Base-by-base conservation (phyloP, 805 yeast species). In the Yarrowia sp. region DNA sequence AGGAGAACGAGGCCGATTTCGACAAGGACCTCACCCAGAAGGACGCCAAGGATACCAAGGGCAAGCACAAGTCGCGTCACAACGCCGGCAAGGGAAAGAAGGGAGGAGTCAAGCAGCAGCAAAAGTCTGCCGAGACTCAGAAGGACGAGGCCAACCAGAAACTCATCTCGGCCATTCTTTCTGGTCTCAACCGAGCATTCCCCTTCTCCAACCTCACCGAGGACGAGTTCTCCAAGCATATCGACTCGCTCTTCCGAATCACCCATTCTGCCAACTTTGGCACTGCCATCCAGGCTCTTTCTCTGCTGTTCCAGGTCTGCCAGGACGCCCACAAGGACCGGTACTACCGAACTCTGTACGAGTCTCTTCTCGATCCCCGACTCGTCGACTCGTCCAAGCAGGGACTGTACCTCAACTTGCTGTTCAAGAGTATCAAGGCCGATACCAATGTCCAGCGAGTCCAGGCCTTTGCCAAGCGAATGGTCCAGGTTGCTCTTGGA, bases 181-280 rank as follows among this genome's bases (percentile, higher is more conserved):
- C 99, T 0, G 99, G 99, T 73, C 85, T 95, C 70, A 95, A 95
- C 77, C 90, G 99, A 80, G 93, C 98, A 0, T 94, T 91, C 83
- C 98, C 98, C 68, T 95, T 91, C 77, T 87, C 97, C 1, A 84
- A 87, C 71, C 81, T 95, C 68, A 84, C 87, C 46, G 87, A 89
- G 38, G 85, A 86, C 8, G 91, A 89, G 75, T 79, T 81, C 67
- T 86, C 87, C 72, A 82, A 85, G 70, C 98, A 95, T 79, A 82
- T 94, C 75, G 89, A 91, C 75, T 89, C 97, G 0, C 81, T 95
- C 69, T 95, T 89, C 83, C 87, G 86, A 75, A 94, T 94, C 77
- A 93, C 98, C 5, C 98, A 94, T 78, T 89, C 97, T 16, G 87
- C 97, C 35, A 95, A 95, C 77, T 93, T 94, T 82, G 91, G 91